Evolutionary conservation across 176 grass and related monocot species (phyloP).

Genomic region (Avena insularis): DNA sequence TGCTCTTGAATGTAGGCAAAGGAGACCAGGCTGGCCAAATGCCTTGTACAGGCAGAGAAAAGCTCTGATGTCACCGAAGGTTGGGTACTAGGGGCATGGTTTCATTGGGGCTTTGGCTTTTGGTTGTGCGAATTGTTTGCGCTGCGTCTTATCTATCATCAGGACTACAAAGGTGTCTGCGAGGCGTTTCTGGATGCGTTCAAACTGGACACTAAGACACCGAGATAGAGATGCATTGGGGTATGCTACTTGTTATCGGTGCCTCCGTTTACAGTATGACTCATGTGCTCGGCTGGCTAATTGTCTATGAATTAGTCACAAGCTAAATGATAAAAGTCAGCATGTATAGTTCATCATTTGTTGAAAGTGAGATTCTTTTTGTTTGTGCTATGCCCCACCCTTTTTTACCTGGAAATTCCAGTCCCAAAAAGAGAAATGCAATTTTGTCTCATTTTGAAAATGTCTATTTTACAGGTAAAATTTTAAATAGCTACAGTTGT

Average conservation of each 20-base stretch:
- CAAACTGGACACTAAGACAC: background rate
- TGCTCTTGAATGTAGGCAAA: conserved; percentile 38
- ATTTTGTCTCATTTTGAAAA: too few species aligned
- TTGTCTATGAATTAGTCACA: background rate
- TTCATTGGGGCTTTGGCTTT: background rate
- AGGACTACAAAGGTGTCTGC: conserved; percentile 5
- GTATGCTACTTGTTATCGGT: background rate
- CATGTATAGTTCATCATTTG: too few species aligned
- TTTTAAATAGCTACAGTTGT: too few species aligned
- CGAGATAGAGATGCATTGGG: background rate
- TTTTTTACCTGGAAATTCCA: too few species aligned
- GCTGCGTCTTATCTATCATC: background rate
- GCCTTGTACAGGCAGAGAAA: conserved; percentile 30
- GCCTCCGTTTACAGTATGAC: background rate
- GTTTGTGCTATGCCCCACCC: too few species aligned
- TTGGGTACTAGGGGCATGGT: background rate
- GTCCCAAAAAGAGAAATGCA: too few species aligned
- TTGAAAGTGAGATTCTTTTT: too few species aligned
- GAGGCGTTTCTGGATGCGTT: background rate
- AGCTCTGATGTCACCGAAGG: conserved; percentile 38
- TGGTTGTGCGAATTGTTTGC: background rate
- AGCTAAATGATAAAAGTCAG: too few species aligned
- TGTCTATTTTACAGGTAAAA: too few species aligned
- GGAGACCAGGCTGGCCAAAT: conserved; percentile 47
- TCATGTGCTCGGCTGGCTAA: background rate